Evolutionary conservation across 2,329 filamentous ascomycete species (phyloP), one percentile per base, ranked within the genome.

Genomic region (Lachnellula suecica): DNA sequence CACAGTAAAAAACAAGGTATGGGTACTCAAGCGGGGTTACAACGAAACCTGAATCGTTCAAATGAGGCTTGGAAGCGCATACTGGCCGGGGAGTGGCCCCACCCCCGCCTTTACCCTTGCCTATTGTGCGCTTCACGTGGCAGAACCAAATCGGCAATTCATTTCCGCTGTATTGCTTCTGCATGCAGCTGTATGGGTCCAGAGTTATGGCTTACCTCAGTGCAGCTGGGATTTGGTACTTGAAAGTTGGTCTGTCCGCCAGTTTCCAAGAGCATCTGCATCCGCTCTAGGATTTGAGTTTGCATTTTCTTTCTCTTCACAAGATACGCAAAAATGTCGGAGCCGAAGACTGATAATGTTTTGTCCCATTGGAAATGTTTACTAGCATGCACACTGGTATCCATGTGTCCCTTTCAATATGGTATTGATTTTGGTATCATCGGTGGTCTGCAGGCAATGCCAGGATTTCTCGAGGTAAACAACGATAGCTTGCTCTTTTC

Each of bases 391-490:
- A 48, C 50, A 22, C 43, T 60, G 2, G 51, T 59, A n/a, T 58
- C 56, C 4, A 57, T 60, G 53, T 58, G 56, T 25, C 56, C 56
- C 25, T 60, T 60, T 31, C 58, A 60, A 49, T 60, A 55, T 54
- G 59, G 59, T 11, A n/a, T 59, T 19, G 59, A 61, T 44, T 53
- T 57, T 43, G 52, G 44, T 46, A 44, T 54, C 35, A 56, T 56
- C 48, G 47, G 47, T 31, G 44, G 42, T 40, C 51, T 58, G 13
- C 57, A 59, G 48, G 60, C 51, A 3, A 59, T 59, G 57, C 40
- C 44, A 11, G 57, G 57, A 3, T 59, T 59, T 24, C 51, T 59
- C 25, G 24, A 51, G 47, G 58, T 59, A 51, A 34, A 50, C 48
- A 8, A 15, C 22, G 0, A 8, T 13, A 8, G 22, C 22, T 8